phyloP scores from a whole-genome alignment of 2,329 filamentous ascomycete species.

The Neodidymelliopsis sp. region DNA sequence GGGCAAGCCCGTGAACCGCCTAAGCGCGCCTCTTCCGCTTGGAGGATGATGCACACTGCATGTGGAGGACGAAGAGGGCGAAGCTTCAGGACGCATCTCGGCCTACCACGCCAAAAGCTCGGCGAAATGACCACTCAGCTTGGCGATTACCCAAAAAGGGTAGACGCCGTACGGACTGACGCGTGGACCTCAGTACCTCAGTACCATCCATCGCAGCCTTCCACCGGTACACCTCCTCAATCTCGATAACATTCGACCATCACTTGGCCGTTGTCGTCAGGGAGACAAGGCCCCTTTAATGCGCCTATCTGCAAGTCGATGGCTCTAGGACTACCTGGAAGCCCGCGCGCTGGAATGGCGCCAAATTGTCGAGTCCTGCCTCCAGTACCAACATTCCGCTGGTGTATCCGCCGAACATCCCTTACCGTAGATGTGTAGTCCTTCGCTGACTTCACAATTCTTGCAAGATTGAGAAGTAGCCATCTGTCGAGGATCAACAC shows the following conservation, averaged over 20 bases:
- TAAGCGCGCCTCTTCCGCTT: conserved; percentile 1
- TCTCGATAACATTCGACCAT: no score
- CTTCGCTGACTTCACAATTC: not conserved
- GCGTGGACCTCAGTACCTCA: no score
- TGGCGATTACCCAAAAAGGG: no score
- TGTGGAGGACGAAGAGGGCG: conserved; percentile 12
- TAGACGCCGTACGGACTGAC: no score
- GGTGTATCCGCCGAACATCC: conserved; percentile 12
- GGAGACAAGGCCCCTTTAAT: conserved; percentile 8
- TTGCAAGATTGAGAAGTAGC: not conserved
- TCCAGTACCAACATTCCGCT: conserved; percentile 10
- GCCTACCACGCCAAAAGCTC: conserved; percentile 10
- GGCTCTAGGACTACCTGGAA: conserved; percentile 7
- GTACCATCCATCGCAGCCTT: no score
- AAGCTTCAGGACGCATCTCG: conserved; percentile 8
- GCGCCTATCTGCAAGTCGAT: conserved; percentile 2
- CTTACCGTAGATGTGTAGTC: conserved; percentile 6
- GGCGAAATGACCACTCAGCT: no score
- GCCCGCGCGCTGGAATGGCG: conserved; percentile 18
- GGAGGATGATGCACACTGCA: conserved; percentile 6
- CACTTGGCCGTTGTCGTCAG: conserved; percentile 6
- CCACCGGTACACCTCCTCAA: no score
- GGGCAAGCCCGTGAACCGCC: not conserved
- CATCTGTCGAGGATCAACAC: not conserved
- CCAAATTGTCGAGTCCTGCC: conserved; percentile 7